These are phyloP conservation scores for Leptographium radiaticola DNA, from an alignment of 2,329 filamentous ascomycete genomes.

Conservation along the genomic window DNA sequence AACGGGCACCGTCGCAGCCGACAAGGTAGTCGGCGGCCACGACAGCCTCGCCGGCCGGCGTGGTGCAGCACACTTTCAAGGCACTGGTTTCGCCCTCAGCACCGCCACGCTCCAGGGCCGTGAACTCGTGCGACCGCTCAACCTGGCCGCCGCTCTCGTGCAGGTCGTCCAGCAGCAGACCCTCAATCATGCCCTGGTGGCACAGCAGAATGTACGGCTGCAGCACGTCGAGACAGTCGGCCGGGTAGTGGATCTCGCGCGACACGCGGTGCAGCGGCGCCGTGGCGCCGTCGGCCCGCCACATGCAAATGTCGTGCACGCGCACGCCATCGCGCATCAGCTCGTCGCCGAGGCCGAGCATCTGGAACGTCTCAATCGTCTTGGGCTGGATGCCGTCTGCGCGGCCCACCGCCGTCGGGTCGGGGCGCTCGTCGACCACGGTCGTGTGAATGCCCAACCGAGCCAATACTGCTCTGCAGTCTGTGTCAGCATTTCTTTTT, in stretches of 20 bases:
- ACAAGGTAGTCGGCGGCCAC: constrained; percentile 45
- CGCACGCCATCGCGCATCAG: constrained; percentile 52
- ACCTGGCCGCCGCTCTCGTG: constrained; percentile 50
- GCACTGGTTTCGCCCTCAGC: neutral
- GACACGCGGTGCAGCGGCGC: constrained; percentile 26
- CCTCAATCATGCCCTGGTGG: constrained; percentile 66
- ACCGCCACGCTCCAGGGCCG: constrained; percentile 13
- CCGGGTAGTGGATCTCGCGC: constrained; percentile 50
- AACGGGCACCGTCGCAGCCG: constrained; percentile 62
- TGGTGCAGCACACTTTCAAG: neutral
- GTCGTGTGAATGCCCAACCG: constrained; percentile 43
- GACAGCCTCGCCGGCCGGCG: neutral
- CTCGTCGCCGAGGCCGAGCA: constrained; percentile 55
- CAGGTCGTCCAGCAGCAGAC: constrained; percentile 55
- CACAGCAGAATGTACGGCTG: constrained; percentile 42
- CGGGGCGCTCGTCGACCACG: constrained; percentile 44
- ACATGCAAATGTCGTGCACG: constrained; percentile 64
- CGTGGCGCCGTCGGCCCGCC: constrained; percentile 37
- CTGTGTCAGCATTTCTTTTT: neutral
- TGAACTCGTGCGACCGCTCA: constrained; percentile 48
- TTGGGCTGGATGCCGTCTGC: constrained; percentile 67
- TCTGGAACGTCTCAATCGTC: constrained; percentile 62
- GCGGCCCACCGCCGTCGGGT: constrained; percentile 39
- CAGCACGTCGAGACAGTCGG: constrained; percentile 30
- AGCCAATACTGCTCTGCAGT: constrained; percentile 22